phyloP scores from a whole-genome alignment of 1,284 basidiomycete species.

The Ceratobasidium sp. region DNA sequence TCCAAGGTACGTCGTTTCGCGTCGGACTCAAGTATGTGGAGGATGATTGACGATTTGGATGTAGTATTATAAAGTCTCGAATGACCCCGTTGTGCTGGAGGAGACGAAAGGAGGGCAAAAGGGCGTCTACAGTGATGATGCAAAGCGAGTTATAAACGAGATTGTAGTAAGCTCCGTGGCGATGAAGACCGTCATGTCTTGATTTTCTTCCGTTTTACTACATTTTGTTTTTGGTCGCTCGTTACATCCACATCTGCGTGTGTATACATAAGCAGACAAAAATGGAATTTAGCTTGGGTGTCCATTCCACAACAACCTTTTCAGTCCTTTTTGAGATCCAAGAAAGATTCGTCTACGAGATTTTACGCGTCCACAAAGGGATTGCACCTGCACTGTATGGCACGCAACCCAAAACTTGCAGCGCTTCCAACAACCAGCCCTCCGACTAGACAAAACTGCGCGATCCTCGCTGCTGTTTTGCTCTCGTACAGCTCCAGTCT shows the following conservation, averaged over 20 bases:
- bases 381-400: slow-evolving; percentile 72
- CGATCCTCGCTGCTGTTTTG: slow-evolving; percentile 83
- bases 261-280: slow-evolving; percentile 20
- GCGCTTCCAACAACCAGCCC: slow-evolving; percentile 80
- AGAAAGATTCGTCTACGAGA: too few relatives aligned
- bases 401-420: slow-evolving; percentile 79
- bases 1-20: slow-evolving; percentile 67
- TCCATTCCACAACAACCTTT: too few relatives aligned
- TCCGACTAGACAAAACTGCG: slow-evolving; percentile 79
- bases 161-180: slow-evolving; percentile 80
- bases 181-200: slow-evolving; percentile 74
- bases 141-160: slow-evolving; percentile 65
- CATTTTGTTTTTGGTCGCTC: too few relatives aligned
- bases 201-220: slow-evolving; percentile 8
- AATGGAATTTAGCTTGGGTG: too few relatives aligned
- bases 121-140: slow-evolving; percentile 50
- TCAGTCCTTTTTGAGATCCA: too few relatives aligned
- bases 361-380: slow-evolving; percentile 60
- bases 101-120: slow-evolving; percentile 53
- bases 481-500: slow-evolving; percentile 73
- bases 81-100: slow-evolving; percentile 59
- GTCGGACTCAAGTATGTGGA: not conserved
- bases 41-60: not conserved
- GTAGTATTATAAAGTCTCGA: slow-evolving; percentile 81
- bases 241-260: too few relatives aligned